Conservation (phyloP, 1,139 yeast genomes). For the Yamadazyma pseudoaaseri region DNA sequence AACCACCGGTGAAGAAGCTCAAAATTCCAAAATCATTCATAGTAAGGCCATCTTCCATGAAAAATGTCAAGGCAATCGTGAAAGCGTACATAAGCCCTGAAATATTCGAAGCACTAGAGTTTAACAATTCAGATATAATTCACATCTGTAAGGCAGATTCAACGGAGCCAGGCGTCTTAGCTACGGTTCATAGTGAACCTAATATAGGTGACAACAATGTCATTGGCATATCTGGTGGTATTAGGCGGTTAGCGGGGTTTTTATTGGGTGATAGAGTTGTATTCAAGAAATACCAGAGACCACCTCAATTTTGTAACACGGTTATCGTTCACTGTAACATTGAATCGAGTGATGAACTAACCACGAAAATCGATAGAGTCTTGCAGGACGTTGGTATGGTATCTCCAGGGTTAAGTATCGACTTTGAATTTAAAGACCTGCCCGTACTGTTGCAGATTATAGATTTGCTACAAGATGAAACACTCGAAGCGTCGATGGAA, state of each 20-base stretch:
- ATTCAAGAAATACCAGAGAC: conserved; percentile 42
- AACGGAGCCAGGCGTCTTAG: conserved; percentile 45
- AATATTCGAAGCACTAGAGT: conserved; percentile 51
- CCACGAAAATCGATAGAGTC: conserved; percentile 31
- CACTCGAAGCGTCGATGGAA: conserved; percentile 24
- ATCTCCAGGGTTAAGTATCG: conserved; percentile 50
- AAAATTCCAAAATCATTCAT: conserved; percentile 52
- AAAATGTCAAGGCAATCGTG: conserved; percentile 28
- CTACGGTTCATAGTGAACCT: conserved; percentile 39
- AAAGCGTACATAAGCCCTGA: conserved; percentile 52
- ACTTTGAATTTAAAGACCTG: conserved; percentile 9
- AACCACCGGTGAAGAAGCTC: conserved; percentile 33
- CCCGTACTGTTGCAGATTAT: conserved; percentile 15
- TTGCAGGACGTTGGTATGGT: conserved; percentile 53
- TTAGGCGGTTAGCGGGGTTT: conserved; percentile 56
- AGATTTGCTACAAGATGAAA: conserved; percentile 20
- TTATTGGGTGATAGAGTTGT: conserved; percentile 72
- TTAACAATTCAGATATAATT: conserved; percentile 55
- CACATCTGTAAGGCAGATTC: conserved; percentile 47
- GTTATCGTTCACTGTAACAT: conserved; percentile 16
- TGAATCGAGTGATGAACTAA: conserved; percentile 7
- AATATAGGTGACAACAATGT: conserved; percentile 51
- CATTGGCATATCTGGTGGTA: conserved; percentile 46
- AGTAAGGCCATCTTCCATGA: conserved; percentile 49
- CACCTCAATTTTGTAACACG: conserved; percentile 50